Conservation (phyloP, 108 stramenopile species). For the Aurantiochytrium sp. region DNA sequence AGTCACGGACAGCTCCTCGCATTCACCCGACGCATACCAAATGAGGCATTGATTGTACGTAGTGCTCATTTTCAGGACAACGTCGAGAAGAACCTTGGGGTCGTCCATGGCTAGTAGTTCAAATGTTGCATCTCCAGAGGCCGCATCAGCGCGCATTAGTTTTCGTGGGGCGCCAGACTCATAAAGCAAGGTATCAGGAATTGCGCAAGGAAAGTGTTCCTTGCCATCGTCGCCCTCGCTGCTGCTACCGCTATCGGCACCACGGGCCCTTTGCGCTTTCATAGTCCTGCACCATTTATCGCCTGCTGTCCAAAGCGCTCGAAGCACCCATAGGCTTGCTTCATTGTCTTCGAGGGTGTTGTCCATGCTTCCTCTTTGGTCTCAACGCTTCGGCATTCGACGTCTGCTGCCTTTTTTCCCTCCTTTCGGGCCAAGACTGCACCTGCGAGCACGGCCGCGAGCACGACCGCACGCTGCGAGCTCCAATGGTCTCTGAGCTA, state of each 20-base stretch:
- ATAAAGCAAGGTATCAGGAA: neutral
- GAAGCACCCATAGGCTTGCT: neutral
- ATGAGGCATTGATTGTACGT: neutral
- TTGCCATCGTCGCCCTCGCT: neutral
- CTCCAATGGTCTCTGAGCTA: no score
- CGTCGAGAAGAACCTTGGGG: neutral
- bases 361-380: neutral
- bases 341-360: neutral
- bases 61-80: neutral
- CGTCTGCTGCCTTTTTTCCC: neutral
- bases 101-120: neutral
- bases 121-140: neutral
- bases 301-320: neutral
- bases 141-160: neutral
- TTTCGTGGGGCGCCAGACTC: neutral
- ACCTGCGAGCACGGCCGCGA: no score
- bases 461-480: no score
- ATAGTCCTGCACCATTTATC: neutral
- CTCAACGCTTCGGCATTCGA: neutral
- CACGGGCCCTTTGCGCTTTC: neutral
- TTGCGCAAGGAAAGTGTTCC: neutral
- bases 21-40: neutral
- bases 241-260: neutral
- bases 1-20: neutral
- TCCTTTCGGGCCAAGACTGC: no score